Conservation (phyloP, 108 stramenopile genomes). For the Parietichytrium sp. region DNA sequence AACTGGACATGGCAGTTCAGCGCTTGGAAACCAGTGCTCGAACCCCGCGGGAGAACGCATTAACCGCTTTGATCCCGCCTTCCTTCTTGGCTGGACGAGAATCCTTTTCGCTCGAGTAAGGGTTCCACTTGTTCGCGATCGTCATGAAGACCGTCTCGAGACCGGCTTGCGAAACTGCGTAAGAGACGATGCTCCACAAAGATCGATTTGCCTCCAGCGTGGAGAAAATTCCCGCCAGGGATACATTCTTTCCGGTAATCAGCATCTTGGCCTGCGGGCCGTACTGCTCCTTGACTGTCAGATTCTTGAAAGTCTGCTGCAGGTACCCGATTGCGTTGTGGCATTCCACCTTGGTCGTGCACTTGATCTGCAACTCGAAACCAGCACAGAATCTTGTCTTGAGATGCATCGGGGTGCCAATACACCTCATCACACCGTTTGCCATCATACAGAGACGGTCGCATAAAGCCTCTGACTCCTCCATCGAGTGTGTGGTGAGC, state of each 20-base stretch:
- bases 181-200: slow-evolving; percentile 57
- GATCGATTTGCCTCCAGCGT: slow-evolving; percentile 44
- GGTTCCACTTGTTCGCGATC: slow-evolving; percentile 38
- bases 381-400: slow-evolving; percentile 60
- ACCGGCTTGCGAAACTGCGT: slow-evolving; percentile 62
- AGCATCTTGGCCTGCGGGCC: slow-evolving; percentile 1
- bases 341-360: background rate
- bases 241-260: background rate
- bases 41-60: too few relatives aligned
- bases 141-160: slow-evolving; percentile 74
- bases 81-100: too few relatives aligned
- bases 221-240: background rate
- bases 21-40: too few relatives aligned
- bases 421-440: slow-evolving; percentile 53
- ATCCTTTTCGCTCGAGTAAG: too few relatives aligned
- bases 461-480: slow-evolving; percentile 64
- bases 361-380: slow-evolving; percentile 57
- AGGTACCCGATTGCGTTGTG: background rate
- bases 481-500: slow-evolving; percentile 65
- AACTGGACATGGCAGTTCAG: too few relatives aligned
- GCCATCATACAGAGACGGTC: slow-evolving; percentile 65
- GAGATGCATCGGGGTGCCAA: slow-evolving; percentile 62
- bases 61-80: too few relatives aligned
- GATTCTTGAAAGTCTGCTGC: background rate
- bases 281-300: slow-evolving; percentile 1